Base-by-base conservation (phyloP, 495 filamentous ascomycete species). In the Amphirosellinia nigrospora region DNA sequence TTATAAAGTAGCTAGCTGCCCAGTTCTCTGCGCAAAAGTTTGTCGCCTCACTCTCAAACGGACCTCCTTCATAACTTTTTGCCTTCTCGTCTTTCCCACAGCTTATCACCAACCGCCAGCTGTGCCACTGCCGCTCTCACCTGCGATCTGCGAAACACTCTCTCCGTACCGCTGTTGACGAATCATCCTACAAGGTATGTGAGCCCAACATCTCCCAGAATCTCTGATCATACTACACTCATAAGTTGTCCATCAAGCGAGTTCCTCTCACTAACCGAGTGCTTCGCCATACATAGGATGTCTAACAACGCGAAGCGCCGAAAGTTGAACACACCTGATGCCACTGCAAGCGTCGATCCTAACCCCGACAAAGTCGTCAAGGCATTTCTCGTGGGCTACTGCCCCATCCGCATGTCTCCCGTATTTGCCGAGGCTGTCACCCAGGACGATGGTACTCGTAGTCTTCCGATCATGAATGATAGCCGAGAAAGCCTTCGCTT, bases 391-490 rank as follows among this genome's bases (percentile, higher is more conserved):
- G 58, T 61, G 21, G 58, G 58, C 34, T 9, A 16, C 9, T 16
- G 9, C 19, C 0, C 16, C 4, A 4, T 10, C 5, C n/a, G 23
- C 38, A 5, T 43, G 1, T 26, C 2, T 16, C 34, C 58, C 58
- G 10, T 61, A n/a, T 61, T 61, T 23, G 58, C 58, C 38, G 38
- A 61, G 58, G 58, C 58, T 28, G 34, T 10, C 30, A 39, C 34
- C 9, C 21, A 34, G n/a, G 36, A 26, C 10, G 19, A 43, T 5
- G 21, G 34, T 23, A 43, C 19, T 43, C 36, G 15, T 43, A 0
- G 3, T 23, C 56, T 60, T 39, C 56, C 56, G 8, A 26, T 1
- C 19, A 60, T 41, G 56, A 36, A 60, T 10, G 56, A 60, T 36
- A 41, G 34, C 34, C 34, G 6, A 21, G n/a, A 60, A 3, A 36